phyloP scores from a whole-genome alignment of 2,329 filamentous ascomycete species.

The Verruconis gallopava region DNA sequence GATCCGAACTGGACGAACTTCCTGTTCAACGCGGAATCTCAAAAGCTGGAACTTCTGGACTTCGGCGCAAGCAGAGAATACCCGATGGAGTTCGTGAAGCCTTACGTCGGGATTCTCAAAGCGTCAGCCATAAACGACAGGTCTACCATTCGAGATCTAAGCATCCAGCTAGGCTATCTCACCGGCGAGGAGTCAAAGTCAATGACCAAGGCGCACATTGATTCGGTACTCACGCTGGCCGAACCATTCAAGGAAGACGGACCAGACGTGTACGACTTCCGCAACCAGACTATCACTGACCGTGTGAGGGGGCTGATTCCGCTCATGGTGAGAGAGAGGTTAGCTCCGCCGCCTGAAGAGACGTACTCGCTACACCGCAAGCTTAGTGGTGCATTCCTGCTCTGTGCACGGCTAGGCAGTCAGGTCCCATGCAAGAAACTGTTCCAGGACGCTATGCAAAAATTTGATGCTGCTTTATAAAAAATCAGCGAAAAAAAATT shows the following conservation, averaged over 20 bases:
- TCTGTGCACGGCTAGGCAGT: slow-evolving; percentile 79
- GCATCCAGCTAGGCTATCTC: slow-evolving; percentile 72
- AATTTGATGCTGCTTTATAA: slow-evolving; percentile 1
- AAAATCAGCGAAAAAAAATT: not conserved
- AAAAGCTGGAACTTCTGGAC: slow-evolving; percentile 79
- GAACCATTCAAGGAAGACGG: slow-evolving; percentile 72
- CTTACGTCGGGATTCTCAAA: slow-evolving; percentile 67
- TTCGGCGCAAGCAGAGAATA: slow-evolving; percentile 89
- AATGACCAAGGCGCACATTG: slow-evolving; percentile 87
- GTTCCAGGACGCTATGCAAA: slow-evolving; percentile 48
- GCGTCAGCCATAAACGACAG: slow-evolving; percentile 65
- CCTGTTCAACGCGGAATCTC: slow-evolving; percentile 61
- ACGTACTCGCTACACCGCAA: slow-evolving; percentile 94
- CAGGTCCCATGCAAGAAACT: slow-evolving; percentile 67
- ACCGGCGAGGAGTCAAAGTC: slow-evolving; percentile 74
- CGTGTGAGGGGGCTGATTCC: slow-evolving; percentile 80
- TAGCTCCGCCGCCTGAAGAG: slow-evolving; percentile 89
- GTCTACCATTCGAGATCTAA: slow-evolving; percentile 48
- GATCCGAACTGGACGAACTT: slow-evolving; percentile 99
- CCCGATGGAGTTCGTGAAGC: slow-evolving; percentile 62
- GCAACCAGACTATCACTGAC: slow-evolving; percentile 90
- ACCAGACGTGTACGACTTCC: slow-evolving; percentile 80
- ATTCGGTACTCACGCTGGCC: slow-evolving; percentile 75
- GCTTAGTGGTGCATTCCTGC: slow-evolving; percentile 82
- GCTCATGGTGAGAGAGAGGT: slow-evolving; percentile 77